A percentile compares a stretch with the other conserved stretches of the same genome.
These are phyloP conservation scores for Microdochium bolleyi DNA, from an alignment of 2,329 filamentous ascomycete genomes.

Conservation along the genomic window DNA sequence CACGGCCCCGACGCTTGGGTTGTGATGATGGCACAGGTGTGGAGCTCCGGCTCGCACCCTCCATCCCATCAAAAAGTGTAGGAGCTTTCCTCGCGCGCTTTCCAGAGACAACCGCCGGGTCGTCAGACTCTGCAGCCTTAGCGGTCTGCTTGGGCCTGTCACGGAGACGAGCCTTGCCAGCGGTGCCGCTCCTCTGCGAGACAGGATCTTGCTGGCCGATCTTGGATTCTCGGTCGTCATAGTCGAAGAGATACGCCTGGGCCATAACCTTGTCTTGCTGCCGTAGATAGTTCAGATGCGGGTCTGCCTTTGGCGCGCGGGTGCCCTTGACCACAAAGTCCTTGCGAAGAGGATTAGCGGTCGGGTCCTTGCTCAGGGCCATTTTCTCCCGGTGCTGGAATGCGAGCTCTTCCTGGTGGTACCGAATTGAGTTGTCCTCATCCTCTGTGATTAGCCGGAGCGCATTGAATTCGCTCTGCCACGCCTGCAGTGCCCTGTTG, in stretches of 20 bases:
- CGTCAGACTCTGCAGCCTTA: slow-evolving; percentile 47
- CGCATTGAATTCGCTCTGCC: slow-evolving; percentile 46
- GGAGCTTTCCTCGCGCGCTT: slow-evolving; percentile 48
- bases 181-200: slow-evolving; percentile 42
- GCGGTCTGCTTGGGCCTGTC: slow-evolving; percentile 50
- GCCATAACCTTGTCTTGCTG: slow-evolving; percentile 52
- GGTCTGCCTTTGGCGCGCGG: slow-evolving; percentile 31
- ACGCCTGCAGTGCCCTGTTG: slow-evolving; percentile 37
- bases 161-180: slow-evolving; percentile 45
- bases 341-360: slow-evolving; percentile 36
- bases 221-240: slow-evolving; percentile 48
- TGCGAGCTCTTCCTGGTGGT: slow-evolving; percentile 32
- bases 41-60: slow-evolving; percentile 41
- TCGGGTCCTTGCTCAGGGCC: slow-evolving; percentile 27
- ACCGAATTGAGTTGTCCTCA: slow-evolving; percentile 47
- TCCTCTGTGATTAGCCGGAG: slow-evolving; percentile 45
- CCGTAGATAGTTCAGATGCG: slow-evolving; percentile 33
- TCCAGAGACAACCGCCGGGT: slow-evolving; percentile 35
- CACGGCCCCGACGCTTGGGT: slow-evolving; percentile 15
- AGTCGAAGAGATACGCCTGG: slow-evolving; percentile 51
- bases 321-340: slow-evolving; percentile 49
- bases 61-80: slow-evolving; percentile 39
- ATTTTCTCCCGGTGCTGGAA: slow-evolving; percentile 33
- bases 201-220: slow-evolving; percentile 52
- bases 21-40: slow-evolving; percentile 32